A percentile compares a stretch with the other conserved stretches of the same genome.
Conservation (phyloP, 2,329 filamentous ascomycete genomes). For the Aspergillus tubingensis region DNA sequence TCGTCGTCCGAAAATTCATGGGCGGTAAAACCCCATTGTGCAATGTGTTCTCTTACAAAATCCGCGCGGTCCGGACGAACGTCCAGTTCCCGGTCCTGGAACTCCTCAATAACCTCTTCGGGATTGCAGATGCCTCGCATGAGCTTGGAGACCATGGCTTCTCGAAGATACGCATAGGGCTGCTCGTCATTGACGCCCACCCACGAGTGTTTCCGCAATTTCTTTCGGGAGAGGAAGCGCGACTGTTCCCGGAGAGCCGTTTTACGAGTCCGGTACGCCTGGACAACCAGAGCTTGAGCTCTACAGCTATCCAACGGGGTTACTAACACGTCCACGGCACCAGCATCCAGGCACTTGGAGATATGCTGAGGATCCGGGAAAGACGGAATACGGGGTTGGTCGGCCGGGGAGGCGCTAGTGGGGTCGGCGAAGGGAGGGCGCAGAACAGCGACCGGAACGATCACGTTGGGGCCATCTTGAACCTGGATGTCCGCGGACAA, state of each 20-base stretch:
- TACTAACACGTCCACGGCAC: conserved; percentile 81
- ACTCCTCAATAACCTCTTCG: conserved; percentile 63
- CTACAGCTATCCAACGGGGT: conserved; percentile 75
- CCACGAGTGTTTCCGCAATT: conserved; percentile 84
- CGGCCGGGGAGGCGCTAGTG: conserved; percentile 19
- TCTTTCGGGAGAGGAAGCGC: conserved; percentile 69
- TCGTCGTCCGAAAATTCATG: conserved; percentile 91
- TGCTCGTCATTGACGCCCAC: conserved; percentile 82
- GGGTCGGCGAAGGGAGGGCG: conserved; percentile 29
- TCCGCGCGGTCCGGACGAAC: conserved; percentile 66
- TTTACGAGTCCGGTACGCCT: conserved; percentile 80
- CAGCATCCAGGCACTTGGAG: conserved; percentile 76
- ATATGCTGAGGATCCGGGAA: conserved; percentile 56
- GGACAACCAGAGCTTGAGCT: conserved; percentile 74
- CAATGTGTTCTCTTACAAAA: conserved; percentile 68
- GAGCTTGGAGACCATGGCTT: conserved; percentile 89
- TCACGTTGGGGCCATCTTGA: conserved; percentile 50
- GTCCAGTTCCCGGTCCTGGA: conserved; percentile 63
- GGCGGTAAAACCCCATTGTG: conserved; percentile 83
- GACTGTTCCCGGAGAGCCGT: conserved; percentile 73
- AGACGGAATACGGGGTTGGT: conserved; percentile 32
- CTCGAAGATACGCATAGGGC: conserved; percentile 84
- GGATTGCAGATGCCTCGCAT: conserved; percentile 86
- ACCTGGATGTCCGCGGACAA: conserved; percentile 54
- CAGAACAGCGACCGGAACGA: conserved; percentile 53